Evolutionary conservation across 345 rosid genomes (phyloP), one percentile per base, ranked within the genome.

Genomic region (Adansonia digitata): DNA sequence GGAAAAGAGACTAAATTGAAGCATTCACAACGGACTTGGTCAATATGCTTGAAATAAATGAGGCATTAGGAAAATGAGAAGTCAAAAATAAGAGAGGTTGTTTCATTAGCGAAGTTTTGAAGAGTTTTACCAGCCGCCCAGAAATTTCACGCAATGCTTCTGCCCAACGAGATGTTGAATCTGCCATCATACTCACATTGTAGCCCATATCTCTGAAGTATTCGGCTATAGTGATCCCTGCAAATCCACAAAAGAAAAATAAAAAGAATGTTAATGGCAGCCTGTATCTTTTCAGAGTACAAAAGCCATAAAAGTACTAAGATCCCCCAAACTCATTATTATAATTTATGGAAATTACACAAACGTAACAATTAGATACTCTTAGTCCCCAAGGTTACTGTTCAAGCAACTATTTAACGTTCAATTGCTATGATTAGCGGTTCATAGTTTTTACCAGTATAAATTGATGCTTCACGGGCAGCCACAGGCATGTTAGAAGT

Each of bases 171-270:
- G 99, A 96, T 7, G 99, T 96, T 66, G 97, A 96, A 90, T 96
- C 98, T 73, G 97, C 99, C 99, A 93, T 93, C 98, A 96, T 93
- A 82, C 99, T 96, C 74, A 96, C 98, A 85, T 96, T 93, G 86
- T 85, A 82, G 35, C 99, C 98, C 97, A 96, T 96, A 84, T 96
- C 99, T 83, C 97, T 88, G 75, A 96, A 96, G 72, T 96, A 96
- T 79, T 96, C 98, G 55, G 97, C 99, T 73, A 96, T 87, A 26
- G 99, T 96, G 79, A 96, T 93, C 75, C 99, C 99, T 95, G 87
- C 48, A 72, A 63, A 78, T 72, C 67, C 74, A 76, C 14, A 5
- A n/a, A 52, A 15, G 10, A 12, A 22, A 67, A 14, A 52, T 10
- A 17, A 17, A 55, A 75, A 51, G 27, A 55, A 62, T 22, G 53